Percentiles rank a stretch among this genome's conserved stretches.
Conservation (phyloP, 2,329 filamentous ascomycete genomes). For the Magnaporthales sp. region DNA sequence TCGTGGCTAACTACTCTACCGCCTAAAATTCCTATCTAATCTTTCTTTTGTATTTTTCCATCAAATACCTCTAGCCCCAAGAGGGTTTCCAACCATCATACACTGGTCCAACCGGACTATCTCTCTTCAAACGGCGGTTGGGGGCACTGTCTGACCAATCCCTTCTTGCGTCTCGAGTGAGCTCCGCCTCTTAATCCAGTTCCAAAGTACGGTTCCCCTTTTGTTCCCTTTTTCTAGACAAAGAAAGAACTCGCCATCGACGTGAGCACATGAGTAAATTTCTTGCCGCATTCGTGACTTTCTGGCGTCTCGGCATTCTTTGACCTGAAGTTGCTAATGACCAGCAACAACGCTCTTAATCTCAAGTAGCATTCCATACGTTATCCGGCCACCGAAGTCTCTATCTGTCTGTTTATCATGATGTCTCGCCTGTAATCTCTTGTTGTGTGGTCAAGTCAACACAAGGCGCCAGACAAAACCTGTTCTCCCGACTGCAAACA, state of each 20-base stretch:
- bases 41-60: background rate
- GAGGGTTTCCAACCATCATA: background rate
- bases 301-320: background rate
- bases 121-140: background rate
- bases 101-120: background rate
- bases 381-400: background rate
- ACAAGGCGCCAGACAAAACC: background rate
- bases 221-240: background rate
- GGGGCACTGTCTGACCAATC: background rate
- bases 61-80: background rate
- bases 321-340: background rate
- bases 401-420: background rate
- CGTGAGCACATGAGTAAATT: background rate
- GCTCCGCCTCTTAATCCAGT: background rate
- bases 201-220: background rate
- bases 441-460: background rate
- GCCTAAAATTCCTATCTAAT: background rate
- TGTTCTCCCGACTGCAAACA: background rate
- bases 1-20: background rate
- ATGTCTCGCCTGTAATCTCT: background rate
- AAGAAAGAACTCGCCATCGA: background rate
- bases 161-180: background rate
- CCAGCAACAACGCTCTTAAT: background rate
- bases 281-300: slow-evolving; percentile 1
- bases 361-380: background rate